Evolutionary conservation across 2,329 filamentous ascomycete genomes (phyloP).

Genomic region (Alternaria brassicicola): DNA sequence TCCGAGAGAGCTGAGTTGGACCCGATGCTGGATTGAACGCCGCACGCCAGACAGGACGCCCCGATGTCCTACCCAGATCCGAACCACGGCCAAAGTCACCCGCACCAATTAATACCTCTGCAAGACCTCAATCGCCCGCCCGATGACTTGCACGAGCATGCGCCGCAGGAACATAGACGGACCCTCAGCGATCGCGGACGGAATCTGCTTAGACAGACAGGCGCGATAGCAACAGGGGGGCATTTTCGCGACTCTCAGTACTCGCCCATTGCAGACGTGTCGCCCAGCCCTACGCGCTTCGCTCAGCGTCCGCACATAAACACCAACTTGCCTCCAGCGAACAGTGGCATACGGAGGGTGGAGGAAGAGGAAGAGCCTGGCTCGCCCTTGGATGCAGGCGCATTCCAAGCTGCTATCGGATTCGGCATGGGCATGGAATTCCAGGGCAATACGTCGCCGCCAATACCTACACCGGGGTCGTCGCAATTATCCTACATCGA

Average conservation of each 20-base stretch:
- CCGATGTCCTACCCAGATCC: constrained; percentile 59
- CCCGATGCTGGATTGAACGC: constrained; percentile 39
- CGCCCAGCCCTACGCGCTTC: constrained; percentile 54
- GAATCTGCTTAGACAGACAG: constrained; percentile 53
- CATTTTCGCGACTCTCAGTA: constrained; percentile 54
- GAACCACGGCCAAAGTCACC: constrained; percentile 54
- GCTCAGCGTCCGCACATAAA: constrained; percentile 42
- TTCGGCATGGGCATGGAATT: constrained; percentile 56
- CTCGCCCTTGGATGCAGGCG: constrained; percentile 54
- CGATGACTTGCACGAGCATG: constrained; percentile 40
- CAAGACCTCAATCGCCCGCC: constrained; percentile 58
- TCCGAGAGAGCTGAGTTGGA: constrained; percentile 32
- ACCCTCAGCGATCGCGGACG: constrained; percentile 58
- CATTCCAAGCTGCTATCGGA: constrained; percentile 57
- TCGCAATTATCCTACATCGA: constrained; percentile 56
- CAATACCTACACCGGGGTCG: constrained; percentile 42
- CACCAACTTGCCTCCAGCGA: constrained; percentile 40
- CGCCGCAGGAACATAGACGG: constrained; percentile 46
- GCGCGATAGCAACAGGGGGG: constrained; percentile 51
- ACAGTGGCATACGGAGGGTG: constrained; percentile 36
- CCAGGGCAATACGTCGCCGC: constrained; percentile 47
- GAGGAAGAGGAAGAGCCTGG: constrained; percentile 45
- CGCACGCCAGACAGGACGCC: constrained; percentile 35
- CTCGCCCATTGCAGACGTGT: constrained; percentile 59
- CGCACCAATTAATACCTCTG: constrained; percentile 72